Evolutionary conservation across 2,329 filamentous ascomycete genomes (phyloP), one percentile per base, ranked within the genome.

Genomic region (Trichoderma simmonsii): DNA sequence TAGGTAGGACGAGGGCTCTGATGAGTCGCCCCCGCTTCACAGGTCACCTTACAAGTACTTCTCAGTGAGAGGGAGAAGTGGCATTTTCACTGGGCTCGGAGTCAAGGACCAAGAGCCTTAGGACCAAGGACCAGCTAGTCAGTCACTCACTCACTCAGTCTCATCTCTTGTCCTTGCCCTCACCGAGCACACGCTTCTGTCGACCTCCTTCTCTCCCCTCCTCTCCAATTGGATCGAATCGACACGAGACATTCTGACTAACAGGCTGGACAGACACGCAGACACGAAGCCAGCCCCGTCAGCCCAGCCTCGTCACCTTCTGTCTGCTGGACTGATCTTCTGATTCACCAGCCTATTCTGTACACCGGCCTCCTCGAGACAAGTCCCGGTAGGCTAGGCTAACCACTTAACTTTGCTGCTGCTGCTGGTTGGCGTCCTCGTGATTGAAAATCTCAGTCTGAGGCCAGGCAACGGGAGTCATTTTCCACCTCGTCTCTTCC

Each of bases 11-110:
- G 61, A 68, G 66, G 65, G 67, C 67, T 63, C 59, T 59, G 56
- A 71, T 60, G 59, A 71, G 51, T 66, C 62, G 61, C 63, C 71
- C 71, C 71, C 71, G 71, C 71, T 73, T 73, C 36, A 21, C 34
- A 71, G 67, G 61, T 54, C 56, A 66, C 66, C 39, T 59, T 36
- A 18, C 28, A 21, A 18, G 28, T 39, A 18, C 28, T n/a, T 54
- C n/a, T 34, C 43, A 18, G 43, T 24, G 43, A 54, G 26, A 30
- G 26, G 21, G 36, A 61, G 66, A 21, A 48, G 57, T 59, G 67
- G 36, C 57, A 51, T 36, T 70, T 61, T 36, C 57, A 70, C 54
- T 39, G 57, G 65, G 18, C 26, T 51, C 39, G 21, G 24, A 48
- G 63, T 28, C 63, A 36, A 26, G 56, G 67, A 54, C 11, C 26